These are phyloP conservation scores for Aureobasidium pullulans DNA, from an alignment of 2,329 filamentous ascomycete genomes.

Conservation along the genomic window DNA sequence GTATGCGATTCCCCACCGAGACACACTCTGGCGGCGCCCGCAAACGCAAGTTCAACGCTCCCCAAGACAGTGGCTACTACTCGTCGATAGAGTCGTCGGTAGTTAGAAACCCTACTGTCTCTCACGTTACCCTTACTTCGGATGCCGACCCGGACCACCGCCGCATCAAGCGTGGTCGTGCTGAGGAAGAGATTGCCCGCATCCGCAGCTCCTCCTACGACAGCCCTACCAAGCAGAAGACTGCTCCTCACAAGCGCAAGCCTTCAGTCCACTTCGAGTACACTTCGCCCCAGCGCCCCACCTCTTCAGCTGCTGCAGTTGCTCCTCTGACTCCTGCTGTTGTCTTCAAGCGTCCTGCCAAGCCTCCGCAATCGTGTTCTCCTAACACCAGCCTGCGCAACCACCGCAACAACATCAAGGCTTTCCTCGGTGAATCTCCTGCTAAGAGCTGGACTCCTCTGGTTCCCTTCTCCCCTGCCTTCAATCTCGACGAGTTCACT, in stretches of 20 bases:
- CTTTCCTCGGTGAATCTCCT: slow-evolving; percentile 70
- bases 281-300: slow-evolving; percentile 61
- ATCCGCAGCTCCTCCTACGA: slow-evolving; percentile 89
- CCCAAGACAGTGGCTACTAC: slow-evolving; percentile 95
- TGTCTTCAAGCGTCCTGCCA: slow-evolving; percentile 64
- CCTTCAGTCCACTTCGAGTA: slow-evolving; percentile 33
- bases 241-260: slow-evolving; percentile 21
- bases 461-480: slow-evolving; percentile 59
- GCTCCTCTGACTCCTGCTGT: slow-evolving; percentile 72
- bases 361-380: slow-evolving; percentile 69
- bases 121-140: slow-evolving; percentile 62
- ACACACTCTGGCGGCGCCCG: slow-evolving; percentile 57
- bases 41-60: slow-evolving; percentile 69
- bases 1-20: slow-evolving; percentile 45
- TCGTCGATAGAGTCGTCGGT: slow-evolving; percentile 91
- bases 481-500: slow-evolving; percentile 39
- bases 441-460: slow-evolving; percentile 49
- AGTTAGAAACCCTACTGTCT: slow-evolving; percentile 52
- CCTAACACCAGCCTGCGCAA: slow-evolving; percentile 87
- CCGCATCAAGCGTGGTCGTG: slow-evolving; percentile 73
- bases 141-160: slow-evolving; percentile 55
- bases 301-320: slow-evolving; percentile 52
- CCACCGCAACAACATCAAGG: slow-evolving; percentile 74
- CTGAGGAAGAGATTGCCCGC: slow-evolving; percentile 91
- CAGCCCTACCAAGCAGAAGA: slow-evolving; percentile 63